Conservation (phyloP, 2,329 filamentous ascomycete genomes). For the Tolypocladium inflatum region DNA sequence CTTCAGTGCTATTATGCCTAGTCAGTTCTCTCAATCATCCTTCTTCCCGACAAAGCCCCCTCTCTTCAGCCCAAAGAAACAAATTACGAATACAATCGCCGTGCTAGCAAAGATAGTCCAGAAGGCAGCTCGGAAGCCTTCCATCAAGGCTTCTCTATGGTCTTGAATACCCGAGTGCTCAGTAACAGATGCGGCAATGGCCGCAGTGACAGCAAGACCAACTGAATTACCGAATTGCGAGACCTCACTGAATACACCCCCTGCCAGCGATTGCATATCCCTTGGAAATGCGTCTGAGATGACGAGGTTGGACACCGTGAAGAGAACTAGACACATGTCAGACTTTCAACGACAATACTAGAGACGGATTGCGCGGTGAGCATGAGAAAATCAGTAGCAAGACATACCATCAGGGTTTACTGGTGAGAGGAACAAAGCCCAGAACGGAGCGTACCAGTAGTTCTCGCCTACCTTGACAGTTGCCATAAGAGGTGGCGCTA, state of each 20-base stretch:
- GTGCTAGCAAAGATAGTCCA: constrained; percentile 39
- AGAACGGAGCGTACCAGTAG: constrained; percentile 40
- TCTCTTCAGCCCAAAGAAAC: constrained; percentile 30
- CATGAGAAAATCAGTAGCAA: background rate
- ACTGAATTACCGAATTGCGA: constrained; percentile 47
- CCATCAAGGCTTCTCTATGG: constrained; percentile 28
- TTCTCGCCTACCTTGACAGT: constrained; percentile 33
- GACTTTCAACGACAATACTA: background rate
- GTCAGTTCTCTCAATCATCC: background rate
- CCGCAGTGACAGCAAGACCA: constrained; percentile 39
- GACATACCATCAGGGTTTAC: constrained; percentile 30
- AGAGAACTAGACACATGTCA: constrained; percentile 28
- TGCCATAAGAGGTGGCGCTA: constrained; percentile 45
- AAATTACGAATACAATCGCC: constrained; percentile 24
- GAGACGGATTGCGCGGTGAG: no score
- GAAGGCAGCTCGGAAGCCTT: constrained; percentile 41
- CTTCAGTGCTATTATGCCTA: background rate
- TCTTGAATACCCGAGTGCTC: constrained; percentile 20
- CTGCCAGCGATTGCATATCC: constrained; percentile 46
- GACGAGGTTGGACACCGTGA: constrained; percentile 44
- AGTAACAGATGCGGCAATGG: constrained; percentile 36
- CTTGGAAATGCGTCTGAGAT: constrained; percentile 44
- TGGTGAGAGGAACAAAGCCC: constrained; percentile 33
- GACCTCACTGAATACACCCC: constrained; percentile 50
- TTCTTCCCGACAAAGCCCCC: constrained; percentile 41